phyloP scores from a whole-genome alignment of 2,329 filamentous ascomycete species.

The Colletotrichum abscissum region DNA sequence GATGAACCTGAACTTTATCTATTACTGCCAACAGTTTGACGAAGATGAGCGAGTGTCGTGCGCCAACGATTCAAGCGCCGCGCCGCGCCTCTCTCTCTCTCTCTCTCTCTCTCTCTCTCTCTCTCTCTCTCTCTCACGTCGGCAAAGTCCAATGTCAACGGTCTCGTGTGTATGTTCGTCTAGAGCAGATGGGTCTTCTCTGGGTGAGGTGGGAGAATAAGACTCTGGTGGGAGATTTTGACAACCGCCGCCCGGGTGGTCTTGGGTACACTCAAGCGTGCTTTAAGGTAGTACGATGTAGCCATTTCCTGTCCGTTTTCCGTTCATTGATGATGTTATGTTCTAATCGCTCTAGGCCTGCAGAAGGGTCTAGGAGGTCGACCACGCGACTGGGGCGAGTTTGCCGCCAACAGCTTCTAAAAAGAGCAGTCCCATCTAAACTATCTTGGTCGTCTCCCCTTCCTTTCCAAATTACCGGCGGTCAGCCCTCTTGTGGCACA shows the following conservation, averaged over 20 bases:
- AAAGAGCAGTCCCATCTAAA: not conserved
- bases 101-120: no score
- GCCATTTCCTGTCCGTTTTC: not conserved
- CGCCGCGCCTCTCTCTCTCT: no score
- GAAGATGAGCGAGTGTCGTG: not conserved
- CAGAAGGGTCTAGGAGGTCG: not conserved
- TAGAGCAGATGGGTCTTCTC: not conserved
- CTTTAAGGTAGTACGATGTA: not conserved
- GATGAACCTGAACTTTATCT: not conserved
- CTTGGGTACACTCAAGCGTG: not conserved
- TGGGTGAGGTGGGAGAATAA: not conserved
- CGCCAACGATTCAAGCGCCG: not conserved
- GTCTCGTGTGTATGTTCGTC: not conserved
- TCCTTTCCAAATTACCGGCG: not conserved
- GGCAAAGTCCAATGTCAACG: not conserved
- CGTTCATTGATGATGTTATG: not conserved
- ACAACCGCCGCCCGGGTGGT: not conserved
- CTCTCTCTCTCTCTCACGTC: not conserved
- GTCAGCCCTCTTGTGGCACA: not conserved
- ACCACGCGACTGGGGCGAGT: not conserved
- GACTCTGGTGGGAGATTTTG: not conserved
- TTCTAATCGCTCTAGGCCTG: not conserved
- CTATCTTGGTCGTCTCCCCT: no score
- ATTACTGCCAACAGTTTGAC: no score
- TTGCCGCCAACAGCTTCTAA: not conserved